Percentiles rank a stretch among this genome's conserved stretches.
Conservation (phyloP, 345 rosid genomes). For the Raphanus raphanistrum region DNA sequence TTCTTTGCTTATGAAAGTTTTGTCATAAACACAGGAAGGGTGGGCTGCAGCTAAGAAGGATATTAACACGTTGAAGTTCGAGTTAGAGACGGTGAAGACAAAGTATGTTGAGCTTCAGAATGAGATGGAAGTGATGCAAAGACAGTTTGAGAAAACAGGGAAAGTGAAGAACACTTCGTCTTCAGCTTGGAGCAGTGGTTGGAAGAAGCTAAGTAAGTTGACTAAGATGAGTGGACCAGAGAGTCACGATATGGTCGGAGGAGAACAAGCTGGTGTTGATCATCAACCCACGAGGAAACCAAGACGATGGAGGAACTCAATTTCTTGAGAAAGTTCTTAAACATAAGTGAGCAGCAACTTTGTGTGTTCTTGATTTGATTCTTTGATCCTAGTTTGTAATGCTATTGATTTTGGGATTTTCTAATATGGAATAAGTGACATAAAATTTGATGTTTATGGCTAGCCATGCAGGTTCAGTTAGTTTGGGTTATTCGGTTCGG, state of each 20-base stretch:
- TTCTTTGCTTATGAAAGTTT: not conserved
- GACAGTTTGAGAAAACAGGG: constrained; percentile 73
- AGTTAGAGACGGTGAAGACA: constrained; percentile 78
- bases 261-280: constrained; percentile 51
- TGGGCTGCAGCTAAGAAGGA: constrained; percentile 92
- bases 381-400: constrained; percentile 27
- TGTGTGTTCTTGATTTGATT: constrained; percentile 35
- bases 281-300: constrained; percentile 66
- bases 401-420: constrained; percentile 9
- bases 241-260: constrained; percentile 52
- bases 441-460: not conserved
- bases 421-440: constrained; percentile 27
- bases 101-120: constrained; percentile 87
- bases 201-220: constrained; percentile 90
- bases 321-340: constrained; percentile 48
- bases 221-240: constrained; percentile 69
- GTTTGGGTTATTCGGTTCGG: not conserved
- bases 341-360: not conserved
- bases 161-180: constrained; percentile 64
- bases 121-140: constrained; percentile 82
- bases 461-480: not conserved
- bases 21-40: constrained; percentile 52
- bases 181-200: constrained; percentile 74
- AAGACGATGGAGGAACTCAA: constrained; percentile 96
- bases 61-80: constrained; percentile 85